These are phyloP conservation scores for Gremmenia infestans DNA, from an alignment of 2,329 filamentous ascomycete genomes.

Conservation along the genomic window DNA sequence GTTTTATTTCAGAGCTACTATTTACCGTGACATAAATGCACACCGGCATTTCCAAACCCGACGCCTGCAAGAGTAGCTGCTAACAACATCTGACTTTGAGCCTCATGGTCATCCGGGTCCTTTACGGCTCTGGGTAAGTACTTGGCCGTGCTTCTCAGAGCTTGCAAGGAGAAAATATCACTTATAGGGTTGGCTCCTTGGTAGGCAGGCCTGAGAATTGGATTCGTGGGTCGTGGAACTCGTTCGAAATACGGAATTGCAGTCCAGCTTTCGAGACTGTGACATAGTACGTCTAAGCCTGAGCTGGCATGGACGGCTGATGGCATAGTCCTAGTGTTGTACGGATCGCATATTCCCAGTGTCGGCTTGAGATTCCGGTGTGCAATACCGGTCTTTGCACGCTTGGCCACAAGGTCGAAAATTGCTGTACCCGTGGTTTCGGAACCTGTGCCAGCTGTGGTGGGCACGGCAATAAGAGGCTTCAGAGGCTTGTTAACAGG, in stretches of 20 bases:
- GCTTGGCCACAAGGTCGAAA: slow-evolving; percentile 86
- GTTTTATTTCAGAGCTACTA: not conserved
- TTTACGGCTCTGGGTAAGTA: slow-evolving; percentile 84
- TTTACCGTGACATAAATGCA: slow-evolving; percentile 70
- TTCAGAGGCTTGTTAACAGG: slow-evolving; percentile 67
- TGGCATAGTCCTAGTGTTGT: slow-evolving; percentile 96
- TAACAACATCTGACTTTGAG: slow-evolving; percentile 91
- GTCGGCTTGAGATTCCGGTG: slow-evolving; percentile 95
- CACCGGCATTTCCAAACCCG: slow-evolving; percentile 95
- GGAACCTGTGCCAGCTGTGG: slow-evolving; percentile 80
- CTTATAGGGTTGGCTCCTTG: slow-evolving; percentile 97
- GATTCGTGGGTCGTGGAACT: slow-evolving; percentile 77
- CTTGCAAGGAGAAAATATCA: slow-evolving; percentile 90
- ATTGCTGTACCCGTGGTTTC: slow-evolving; percentile 98
- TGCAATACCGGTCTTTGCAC: slow-evolving; percentile 92
- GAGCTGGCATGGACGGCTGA: slow-evolving; percentile 87
- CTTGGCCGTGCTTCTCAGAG: slow-evolving; percentile 77
- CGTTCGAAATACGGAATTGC: slow-evolving; percentile 92
- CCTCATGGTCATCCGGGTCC: slow-evolving; percentile 87
- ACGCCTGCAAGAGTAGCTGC: slow-evolving; percentile 92
- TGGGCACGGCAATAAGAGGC: slow-evolving; percentile 78
- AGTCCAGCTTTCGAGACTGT: slow-evolving; percentile 94
- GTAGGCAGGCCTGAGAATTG: slow-evolving; percentile 86
- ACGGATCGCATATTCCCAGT: slow-evolving; percentile 75
- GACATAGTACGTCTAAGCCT: slow-evolving; percentile 91